Conservation (phyloP, 176 grass and related monocot species). For the Rhynchospora pubera region DNA sequence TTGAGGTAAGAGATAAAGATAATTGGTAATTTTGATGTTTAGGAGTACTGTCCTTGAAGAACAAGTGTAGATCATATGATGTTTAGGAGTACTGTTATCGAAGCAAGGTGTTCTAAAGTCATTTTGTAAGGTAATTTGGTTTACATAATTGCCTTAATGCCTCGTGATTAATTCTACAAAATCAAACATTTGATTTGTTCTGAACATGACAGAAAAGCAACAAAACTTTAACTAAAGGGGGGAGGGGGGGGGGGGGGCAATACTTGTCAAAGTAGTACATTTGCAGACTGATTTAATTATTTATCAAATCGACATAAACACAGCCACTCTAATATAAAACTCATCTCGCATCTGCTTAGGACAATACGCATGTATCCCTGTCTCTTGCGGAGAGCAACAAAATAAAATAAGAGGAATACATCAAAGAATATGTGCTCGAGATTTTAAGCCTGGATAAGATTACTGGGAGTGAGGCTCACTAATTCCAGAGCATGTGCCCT, state of each 20-base stretch:
- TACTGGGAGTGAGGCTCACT: constrained; percentile 35
- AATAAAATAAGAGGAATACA: background rate
- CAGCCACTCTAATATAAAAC: background rate
- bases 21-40: no score
- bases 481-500: constrained; percentile 51
- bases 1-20: no score
- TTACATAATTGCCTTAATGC: background rate
- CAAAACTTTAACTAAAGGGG: background rate
- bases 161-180: background rate
- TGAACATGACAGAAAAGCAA: background rate
- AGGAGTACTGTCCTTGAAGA: background rate
- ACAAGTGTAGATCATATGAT: no score
- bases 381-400: background rate
- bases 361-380: background rate
- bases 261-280: background rate
- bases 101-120: no score
- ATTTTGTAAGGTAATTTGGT: background rate
- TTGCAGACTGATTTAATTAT: background rate
- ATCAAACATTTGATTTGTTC: background rate
- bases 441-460: background rate
- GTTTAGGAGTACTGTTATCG: background rate
- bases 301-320: background rate
- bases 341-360: background rate
- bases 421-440: background rate
- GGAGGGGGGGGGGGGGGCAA: background rate